phyloP scores from a whole-genome alignment of 768 basidiomycete species.

The Amyloporia xantha region DNA sequence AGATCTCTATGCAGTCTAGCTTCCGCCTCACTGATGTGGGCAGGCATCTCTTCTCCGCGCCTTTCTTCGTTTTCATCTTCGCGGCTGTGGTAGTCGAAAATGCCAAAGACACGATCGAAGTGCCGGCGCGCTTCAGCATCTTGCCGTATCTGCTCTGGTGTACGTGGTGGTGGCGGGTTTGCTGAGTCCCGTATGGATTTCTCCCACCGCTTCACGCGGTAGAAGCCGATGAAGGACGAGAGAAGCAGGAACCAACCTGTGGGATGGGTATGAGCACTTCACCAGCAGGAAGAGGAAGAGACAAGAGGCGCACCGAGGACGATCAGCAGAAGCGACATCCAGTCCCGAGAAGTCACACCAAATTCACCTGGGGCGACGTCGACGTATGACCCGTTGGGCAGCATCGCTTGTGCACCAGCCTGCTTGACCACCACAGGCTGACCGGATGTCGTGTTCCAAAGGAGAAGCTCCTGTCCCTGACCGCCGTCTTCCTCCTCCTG shows the following conservation, averaged over 20 bases:
- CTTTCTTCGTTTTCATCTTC: slow-evolving; percentile 6
- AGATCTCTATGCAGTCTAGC: slow-evolving; percentile 19
- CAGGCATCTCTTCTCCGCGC: background rate
- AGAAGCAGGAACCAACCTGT: slow-evolving; percentile 88
- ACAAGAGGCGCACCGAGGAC: slow-evolving; percentile 53
- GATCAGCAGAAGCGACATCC: slow-evolving; percentile 91
- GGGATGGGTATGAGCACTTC: background rate
- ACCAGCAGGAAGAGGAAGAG: background rate
- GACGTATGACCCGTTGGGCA: slow-evolving; percentile 4
- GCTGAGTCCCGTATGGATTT: slow-evolving; percentile 48
- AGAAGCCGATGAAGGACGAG: slow-evolving; percentile 74
- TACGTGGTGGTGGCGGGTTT: slow-evolving; percentile 25
- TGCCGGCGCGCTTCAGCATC: slow-evolving; percentile 46
- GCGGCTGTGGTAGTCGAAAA: slow-evolving; percentile 22
- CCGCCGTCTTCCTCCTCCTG: slow-evolving; percentile 7
- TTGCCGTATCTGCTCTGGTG: slow-evolving; percentile 42
- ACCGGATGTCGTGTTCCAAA: slow-evolving; percentile 12
- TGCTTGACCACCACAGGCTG: slow-evolving; percentile 4
- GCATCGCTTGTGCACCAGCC: background rate
- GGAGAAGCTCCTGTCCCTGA: slow-evolving; percentile 6
- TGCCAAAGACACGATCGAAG: slow-evolving; percentile 46
- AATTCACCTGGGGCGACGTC: background rate
- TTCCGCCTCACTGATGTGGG: slow-evolving; percentile 16
- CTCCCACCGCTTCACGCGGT: slow-evolving; percentile 85
- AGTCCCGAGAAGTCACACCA: slow-evolving; percentile 60